Evolutionary conservation across 139 green algal species (phyloP).

Genomic region (Chara braunii): DNA sequence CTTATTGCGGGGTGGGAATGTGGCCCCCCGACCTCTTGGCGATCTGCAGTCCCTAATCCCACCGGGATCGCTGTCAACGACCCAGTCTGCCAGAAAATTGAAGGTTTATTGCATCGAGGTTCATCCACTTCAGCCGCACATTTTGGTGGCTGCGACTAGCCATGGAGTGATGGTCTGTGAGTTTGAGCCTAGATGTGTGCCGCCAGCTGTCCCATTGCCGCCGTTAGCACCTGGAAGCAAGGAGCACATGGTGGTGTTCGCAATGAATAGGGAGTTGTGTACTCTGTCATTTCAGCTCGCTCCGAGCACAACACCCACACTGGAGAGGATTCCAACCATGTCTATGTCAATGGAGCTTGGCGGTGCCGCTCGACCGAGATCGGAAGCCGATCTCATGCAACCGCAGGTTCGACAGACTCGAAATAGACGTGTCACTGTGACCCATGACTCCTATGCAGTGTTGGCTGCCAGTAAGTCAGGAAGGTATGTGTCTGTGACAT

Average conservation of each 20-base stretch:
- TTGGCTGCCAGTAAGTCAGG: conserved; percentile 31
- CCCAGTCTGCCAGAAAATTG: no score
- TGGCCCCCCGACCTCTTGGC: no score
- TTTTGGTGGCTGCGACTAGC: conserved; percentile 26
- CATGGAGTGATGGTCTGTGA: conserved; percentile 18
- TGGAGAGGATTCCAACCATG: no score
- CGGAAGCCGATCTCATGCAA: not conserved
- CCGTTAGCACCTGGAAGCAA: conserved; percentile 2
- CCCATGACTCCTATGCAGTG: conserved; percentile 7
- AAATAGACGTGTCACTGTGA: not conserved
- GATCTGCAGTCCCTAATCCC: no score
- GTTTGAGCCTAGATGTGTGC: conserved; percentile 21
- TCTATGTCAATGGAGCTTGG: no score
- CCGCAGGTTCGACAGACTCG: not conserved
- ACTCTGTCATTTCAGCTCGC: not conserved
- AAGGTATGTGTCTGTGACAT: conserved; percentile 26
- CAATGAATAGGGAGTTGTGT: not conserved
- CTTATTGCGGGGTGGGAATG: no score
- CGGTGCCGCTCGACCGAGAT: no score
- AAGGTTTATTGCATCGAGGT: conserved; percentile 37
- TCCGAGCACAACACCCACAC: no score
- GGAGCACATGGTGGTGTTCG: conserved; percentile 18
- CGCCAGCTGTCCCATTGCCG: conserved; percentile 15
- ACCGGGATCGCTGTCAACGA: no score
- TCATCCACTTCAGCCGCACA: conserved; percentile 31